Evolutionary conservation across 225 moss, liverwort and hornwort species (phyloP).

Genomic region (Bryum argenteum): DNA sequence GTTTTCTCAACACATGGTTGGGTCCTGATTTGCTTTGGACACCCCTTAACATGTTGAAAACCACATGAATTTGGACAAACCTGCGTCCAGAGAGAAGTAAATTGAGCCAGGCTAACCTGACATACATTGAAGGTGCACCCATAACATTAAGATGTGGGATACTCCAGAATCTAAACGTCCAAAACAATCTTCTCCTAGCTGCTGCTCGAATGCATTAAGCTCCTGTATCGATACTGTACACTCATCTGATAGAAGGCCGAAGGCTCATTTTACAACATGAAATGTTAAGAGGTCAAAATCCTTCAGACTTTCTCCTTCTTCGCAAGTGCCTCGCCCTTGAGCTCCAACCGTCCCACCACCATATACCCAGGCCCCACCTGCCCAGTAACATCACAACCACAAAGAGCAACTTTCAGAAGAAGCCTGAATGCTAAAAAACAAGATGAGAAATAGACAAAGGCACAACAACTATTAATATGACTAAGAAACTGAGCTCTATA

Average conservation of each 20-base stretch:
- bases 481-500: no score
- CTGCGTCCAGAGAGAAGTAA: not conserved
- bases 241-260: constrained; percentile 38
- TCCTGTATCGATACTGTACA: constrained; percentile 41
- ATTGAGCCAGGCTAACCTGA: not conserved
- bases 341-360: constrained; percentile 68
- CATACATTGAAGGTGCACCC: not conserved
- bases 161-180: constrained; percentile 23
- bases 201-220: constrained; percentile 10
- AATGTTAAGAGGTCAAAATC: constrained; percentile 12
- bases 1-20: no score
- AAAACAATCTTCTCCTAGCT: constrained; percentile 14
- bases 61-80: not conserved
- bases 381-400: not conserved
- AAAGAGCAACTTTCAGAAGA: no score
- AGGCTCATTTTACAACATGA: constrained; percentile 31
- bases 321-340: constrained; percentile 77
- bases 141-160: constrained; percentile 13
- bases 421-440: no score
- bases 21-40: no score
- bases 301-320: constrained; percentile 70
- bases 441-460: no score
- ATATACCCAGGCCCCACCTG: constrained; percentile 81
- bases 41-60: no score
- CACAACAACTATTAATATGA: no score